Evolutionary conservation across 2,329 filamentous ascomycete genomes (phyloP).

Genomic region (Aspergillus sp.): DNA sequence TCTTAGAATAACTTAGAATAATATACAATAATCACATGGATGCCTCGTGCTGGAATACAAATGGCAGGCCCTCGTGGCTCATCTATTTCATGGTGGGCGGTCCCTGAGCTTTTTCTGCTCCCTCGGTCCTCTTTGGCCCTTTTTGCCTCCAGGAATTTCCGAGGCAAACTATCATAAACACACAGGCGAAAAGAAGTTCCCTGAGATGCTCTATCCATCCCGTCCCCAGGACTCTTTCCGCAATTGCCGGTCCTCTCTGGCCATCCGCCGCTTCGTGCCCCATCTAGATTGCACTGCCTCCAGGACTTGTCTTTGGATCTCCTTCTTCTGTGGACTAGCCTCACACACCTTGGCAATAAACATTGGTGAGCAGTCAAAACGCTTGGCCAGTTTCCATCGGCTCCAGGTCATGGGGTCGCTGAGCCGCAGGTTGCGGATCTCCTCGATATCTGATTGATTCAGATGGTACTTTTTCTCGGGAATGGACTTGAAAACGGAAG

Average conservation of each 20-base stretch:
- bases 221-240: conserved; percentile 55
- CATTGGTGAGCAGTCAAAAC: conserved; percentile 54
- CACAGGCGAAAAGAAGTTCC: neutral
- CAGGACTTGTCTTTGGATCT: conserved; percentile 40
- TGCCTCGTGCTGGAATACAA: neutral
- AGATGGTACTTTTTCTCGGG: conserved; percentile 56
- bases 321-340: conserved; percentile 43
- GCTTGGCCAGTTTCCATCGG: conserved; percentile 50
- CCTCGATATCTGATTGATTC: conserved; percentile 47
- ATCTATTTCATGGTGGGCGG: too few species aligned
- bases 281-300: conserved; percentile 51
- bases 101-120: neutral
- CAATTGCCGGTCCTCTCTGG: conserved; percentile 52
- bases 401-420: conserved; percentile 54
- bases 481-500: conserved; percentile 43
- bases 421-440: conserved; percentile 50
- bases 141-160: too few species aligned
- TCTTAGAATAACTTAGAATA: neutral
- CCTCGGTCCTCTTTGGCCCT: neutral
- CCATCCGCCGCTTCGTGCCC: conserved; percentile 52
- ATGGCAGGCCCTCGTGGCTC: neutral
- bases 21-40: neutral
- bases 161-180: neutral
- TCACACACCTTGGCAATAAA: conserved; percentile 54
- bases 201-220: conserved; percentile 40